phyloP scores from a whole-genome alignment of 2,329 filamentous ascomycete genomes.

The Gnomoniopsis sp. region DNA sequence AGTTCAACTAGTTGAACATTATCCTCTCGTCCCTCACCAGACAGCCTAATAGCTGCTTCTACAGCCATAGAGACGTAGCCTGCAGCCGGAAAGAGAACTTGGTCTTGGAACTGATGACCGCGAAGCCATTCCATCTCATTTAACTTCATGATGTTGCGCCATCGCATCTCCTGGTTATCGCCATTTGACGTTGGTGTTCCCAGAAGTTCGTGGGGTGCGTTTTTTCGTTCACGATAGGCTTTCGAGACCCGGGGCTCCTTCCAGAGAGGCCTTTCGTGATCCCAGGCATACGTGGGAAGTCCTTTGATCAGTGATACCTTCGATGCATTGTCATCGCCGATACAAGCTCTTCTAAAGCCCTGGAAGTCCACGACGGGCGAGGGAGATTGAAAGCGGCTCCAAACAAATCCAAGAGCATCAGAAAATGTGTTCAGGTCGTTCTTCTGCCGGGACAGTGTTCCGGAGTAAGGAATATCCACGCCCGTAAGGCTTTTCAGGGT shows the following conservation, averaged over 20 bases:
- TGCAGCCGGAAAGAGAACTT: constrained; percentile 35
- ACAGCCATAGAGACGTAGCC: constrained; percentile 22
- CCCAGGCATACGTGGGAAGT: constrained; percentile 15
- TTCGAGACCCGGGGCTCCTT: constrained; percentile 9
- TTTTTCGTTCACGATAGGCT: not conserved
- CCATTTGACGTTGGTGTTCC: not conserved
- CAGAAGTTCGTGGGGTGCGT: constrained; percentile 7
- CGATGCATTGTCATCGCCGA: not conserved
- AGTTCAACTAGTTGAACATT: constrained; percentile 15
- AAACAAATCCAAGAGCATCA: constrained; percentile 18
- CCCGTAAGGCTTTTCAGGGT: constrained; percentile 18
- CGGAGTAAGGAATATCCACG: constrained; percentile 21
- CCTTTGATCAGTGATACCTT: not conserved
- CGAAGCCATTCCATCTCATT: constrained; percentile 34
- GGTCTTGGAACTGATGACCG: constrained; percentile 31
- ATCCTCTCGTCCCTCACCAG: not conserved
- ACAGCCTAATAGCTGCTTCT: constrained; percentile 16
- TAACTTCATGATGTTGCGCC: constrained; percentile 23
- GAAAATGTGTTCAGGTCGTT: constrained; percentile 20
- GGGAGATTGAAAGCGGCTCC: not conserved
- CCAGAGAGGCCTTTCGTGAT: constrained; percentile 6
- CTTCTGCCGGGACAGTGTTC: constrained; percentile 19
- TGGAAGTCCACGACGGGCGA: not conserved
- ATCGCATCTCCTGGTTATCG: constrained; percentile 18
- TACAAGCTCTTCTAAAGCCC: not conserved